Base-by-base conservation (phyloP, 2,329 filamentous ascomycete species). In the Stemphylium vesicarium region DNA sequence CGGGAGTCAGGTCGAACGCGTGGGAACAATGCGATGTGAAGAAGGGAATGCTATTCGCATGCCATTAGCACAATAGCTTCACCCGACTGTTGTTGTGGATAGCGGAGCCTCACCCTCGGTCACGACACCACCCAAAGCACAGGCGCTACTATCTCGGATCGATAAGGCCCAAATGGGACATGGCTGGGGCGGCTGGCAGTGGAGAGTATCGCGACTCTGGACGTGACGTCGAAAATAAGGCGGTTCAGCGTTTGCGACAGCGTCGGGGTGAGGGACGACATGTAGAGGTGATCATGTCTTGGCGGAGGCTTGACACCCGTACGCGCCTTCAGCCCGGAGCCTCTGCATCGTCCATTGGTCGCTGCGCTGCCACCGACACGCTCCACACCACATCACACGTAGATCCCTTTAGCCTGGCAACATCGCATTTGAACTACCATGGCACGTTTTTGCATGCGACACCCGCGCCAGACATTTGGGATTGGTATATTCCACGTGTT, bases 101-200 rank as follows among this genome's bases (percentile, higher is more conserved):
- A 26, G 29, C 40, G 52, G 36, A 44, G 58, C 55, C 57, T 55
- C 59, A 64, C 63, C 26, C 41, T 18, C 49, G 35, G 49, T 53
- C 49, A 56, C 53, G 49, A 48, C 43, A 52, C 53, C 43, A 52
- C 53, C 49, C 20, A 26, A 22, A 33, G 16, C n/a, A 7, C 49
- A 46, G 43, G 53, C 49, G 53, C 26, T 44, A 49, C 49, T 56
- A 48, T 39, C 39, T 37, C n/a, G 57, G 65, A 62, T 63, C 63
- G 45, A 50, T 59, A 49, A 49, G 62, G 63, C 64, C 63, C 63
- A 55, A 57, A 61, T 57, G 47, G 63, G 66, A 62, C 69, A 75
- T 75, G 41, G 66, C 70, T 67, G 53, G 38, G 26, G 24, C 53
- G n/a, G 38, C n/a, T 35, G 26, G 20, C 42, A 43, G 45, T 37